A percentile compares a stretch with the other conserved stretches of the same genome.
Conservation (phyloP, 164 flowering plant species). For the Vitis vinifera region ASM3070453v1 NC_081811.1:23190001-23190500, state of each 20-base stretch:
- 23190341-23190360: constrained; percentile 21
- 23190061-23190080: constrained; percentile 33
- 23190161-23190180: constrained; percentile 18
- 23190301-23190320: constrained; percentile 28
- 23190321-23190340: constrained; percentile 24
- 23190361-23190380: constrained; percentile 30
- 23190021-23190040: constrained; percentile 38
- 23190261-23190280: constrained; percentile 32
- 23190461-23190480: constrained; percentile 34
- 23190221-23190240: constrained; percentile 38
- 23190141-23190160: constrained; percentile 9
- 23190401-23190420: constrained; percentile 25
- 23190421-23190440: constrained; percentile 30
- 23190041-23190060: constrained; percentile 31
- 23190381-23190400: constrained; percentile 32
- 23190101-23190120: constrained; percentile 26
- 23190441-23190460: constrained; percentile 27
- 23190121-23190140: neutral
- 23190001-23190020: constrained; percentile 24
- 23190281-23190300: constrained; percentile 38
- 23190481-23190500: constrained; percentile 29
- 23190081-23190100: constrained; percentile 28
- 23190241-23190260: constrained; percentile 29
- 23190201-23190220: constrained; percentile 31
- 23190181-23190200: constrained; percentile 22